Evolutionary conservation across 2,329 filamentous ascomycete species (phyloP), one percentile per base, ranked within the genome.

Genomic region (Sphaerulina vaccinii): DNA sequence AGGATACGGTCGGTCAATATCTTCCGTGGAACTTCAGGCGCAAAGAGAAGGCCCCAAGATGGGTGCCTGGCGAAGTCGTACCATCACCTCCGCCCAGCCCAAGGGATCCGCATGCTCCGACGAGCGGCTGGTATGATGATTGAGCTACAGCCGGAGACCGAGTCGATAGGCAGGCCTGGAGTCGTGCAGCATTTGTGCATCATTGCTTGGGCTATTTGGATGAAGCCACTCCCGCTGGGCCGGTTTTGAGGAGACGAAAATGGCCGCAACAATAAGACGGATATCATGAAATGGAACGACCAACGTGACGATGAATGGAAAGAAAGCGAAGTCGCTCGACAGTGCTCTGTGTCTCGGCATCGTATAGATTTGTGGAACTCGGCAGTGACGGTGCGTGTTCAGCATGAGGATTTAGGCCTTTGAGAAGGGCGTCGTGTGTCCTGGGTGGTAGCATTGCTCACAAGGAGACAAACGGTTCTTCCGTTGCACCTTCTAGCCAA

Each of bases 221-320:
- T 13, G 16, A 32, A 29, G 33, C 19, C 15, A 32, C 36, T 33
- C 35, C 35, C 44, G 23, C 44, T 24, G 16, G 44, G 35, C n/a
- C 35, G 35, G 44, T 29, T 35, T 19, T 33, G 29, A 23, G 33
- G 37, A 43, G 24, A 16, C 21, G 44, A 8, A 33, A 21, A 6
- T 29, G 21, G 33, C 35, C 22, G 16, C 13, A 24, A 18, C 21
- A 32, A 40, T 24, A 24, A 46, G 46, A 53, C 33, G 51, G 45
- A 16, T 15, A 46, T 33, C 24, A 52, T 18, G 45, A 44, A 44
- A 41, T 45, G 46, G 27, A 13, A 32, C 11, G 33, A 55, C 43
- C 48, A 55, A 51, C 45, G 52, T 51, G 49, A 55, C 41, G 52
- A 51, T 48, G 29, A 47, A 48, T 48, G 36, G 35, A 40, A 39